Percentiles rank a stretch among this genome's conserved stretches.
These are phyloP conservation scores for Daldinia caldariorum DNA, from an alignment of 495 filamentous ascomycete species.

Conservation along the genomic window DNA sequence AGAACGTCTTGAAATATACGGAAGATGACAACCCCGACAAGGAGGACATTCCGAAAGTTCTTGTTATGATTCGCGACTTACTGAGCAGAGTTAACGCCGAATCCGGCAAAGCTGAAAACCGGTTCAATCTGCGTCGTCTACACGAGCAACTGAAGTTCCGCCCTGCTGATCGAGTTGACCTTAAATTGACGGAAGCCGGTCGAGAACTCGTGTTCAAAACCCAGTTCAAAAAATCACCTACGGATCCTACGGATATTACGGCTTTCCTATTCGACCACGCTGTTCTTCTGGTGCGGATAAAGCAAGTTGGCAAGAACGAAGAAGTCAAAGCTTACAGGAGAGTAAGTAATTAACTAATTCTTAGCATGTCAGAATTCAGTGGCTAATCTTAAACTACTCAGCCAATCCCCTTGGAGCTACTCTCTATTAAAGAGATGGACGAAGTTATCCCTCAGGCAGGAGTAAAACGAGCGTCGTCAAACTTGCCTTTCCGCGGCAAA, in stretches of 20 bases:
- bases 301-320: slow-evolving; percentile 90
- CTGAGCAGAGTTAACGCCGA: slow-evolving; percentile 90
- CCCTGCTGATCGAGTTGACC: slow-evolving; percentile 86
- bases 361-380: slow-evolving; percentile 19
- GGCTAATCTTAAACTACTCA: slow-evolving; percentile 45
- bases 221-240: slow-evolving; percentile 88
- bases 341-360: slow-evolving; percentile 48
- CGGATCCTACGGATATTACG: slow-evolving; percentile 87
- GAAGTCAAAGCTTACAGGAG: slow-evolving; percentile 93
- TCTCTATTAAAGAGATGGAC: slow-evolving; percentile 96
- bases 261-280: slow-evolving; percentile 97
- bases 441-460: slow-evolving; percentile 86
- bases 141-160: slow-evolving; percentile 89
- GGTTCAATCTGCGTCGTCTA: slow-evolving; percentile 92
- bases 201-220: slow-evolving; percentile 94
- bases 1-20: slow-evolving; percentile 89
- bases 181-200: slow-evolving; percentile 93
- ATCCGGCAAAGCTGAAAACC: slow-evolving; percentile 96
- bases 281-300: slow-evolving; percentile 86
- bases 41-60: slow-evolving; percentile 87
- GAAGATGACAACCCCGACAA: slow-evolving; percentile 87
- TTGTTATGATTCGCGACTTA: slow-evolving; percentile 85
- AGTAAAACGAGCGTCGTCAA: slow-evolving; percentile 89
- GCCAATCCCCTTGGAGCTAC: slow-evolving; percentile 93
- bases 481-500: slow-evolving; percentile 73